phyloP scores from a whole-genome alignment of 495 filamentous ascomycete species.

The Penicillium odoratum region DNA sequence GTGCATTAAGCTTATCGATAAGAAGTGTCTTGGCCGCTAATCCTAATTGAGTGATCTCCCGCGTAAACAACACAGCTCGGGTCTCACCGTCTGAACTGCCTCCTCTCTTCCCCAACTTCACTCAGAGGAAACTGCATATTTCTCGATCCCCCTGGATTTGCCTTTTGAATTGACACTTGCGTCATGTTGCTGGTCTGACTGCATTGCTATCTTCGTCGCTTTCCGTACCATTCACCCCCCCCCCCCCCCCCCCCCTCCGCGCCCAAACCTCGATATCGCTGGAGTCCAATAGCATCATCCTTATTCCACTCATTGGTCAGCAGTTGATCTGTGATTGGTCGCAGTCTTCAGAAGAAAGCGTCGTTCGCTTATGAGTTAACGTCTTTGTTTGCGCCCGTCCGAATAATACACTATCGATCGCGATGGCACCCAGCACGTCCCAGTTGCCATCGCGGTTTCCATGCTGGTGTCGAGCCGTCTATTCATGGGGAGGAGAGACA shows the following conservation, averaged over 20 bases:
- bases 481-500: slow-evolving; percentile 97
- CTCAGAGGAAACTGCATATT: slow-evolving; percentile 2
- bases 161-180: slow-evolving; percentile 4
- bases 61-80: slow-evolving; percentile 44
- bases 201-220: slow-evolving; percentile 14
- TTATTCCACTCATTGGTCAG: not conserved
- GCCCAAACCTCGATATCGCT: slow-evolving; percentile 3
- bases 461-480: slow-evolving; percentile 93
- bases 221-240: slow-evolving; percentile 20
- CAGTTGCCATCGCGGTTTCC: slow-evolving; percentile 83
- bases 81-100: slow-evolving; percentile 38
- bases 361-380: not conserved
- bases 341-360: not conserved
- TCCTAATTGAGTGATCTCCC: slow-evolving; percentile 33
- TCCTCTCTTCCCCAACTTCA: slow-evolving; percentile 13
- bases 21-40: slow-evolving; percentile 30
- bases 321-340: not conserved
- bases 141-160: slow-evolving; percentile 4
- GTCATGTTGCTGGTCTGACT: slow-evolving; percentile 20
- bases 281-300: not conserved
- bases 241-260: slow-evolving; percentile 12
- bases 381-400: not conserved
- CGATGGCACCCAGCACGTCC: slow-evolving; percentile 61
- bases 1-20: slow-evolving; percentile 52
- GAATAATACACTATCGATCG: slow-evolving; percentile 12